Conservation (phyloP, 2,329 filamentous ascomycete genomes). For the Xylariaceae sp. region DNA sequence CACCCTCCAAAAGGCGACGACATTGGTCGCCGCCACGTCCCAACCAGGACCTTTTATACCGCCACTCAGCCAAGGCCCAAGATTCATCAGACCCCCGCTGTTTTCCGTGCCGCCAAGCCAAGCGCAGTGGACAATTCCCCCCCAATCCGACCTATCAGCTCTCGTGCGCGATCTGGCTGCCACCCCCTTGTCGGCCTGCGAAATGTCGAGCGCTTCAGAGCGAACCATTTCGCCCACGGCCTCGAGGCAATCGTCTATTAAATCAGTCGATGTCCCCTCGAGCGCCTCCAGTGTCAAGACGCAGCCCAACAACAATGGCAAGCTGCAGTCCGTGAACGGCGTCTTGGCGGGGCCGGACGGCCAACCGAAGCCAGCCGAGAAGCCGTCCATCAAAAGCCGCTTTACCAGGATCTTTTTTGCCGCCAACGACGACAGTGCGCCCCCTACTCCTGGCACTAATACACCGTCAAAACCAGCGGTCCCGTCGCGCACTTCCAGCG, state of each 20-base stretch:
- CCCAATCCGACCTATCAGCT: conserved; percentile 15
- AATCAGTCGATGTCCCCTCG: conserved; percentile 30
- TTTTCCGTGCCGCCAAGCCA: conserved; percentile 28
- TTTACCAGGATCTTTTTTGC: conserved; percentile 61
- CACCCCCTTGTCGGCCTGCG: conserved; percentile 3
- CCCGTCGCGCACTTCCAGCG: conserved; percentile 26
- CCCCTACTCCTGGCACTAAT: conserved; percentile 32
- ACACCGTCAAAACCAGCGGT: conserved; percentile 33
- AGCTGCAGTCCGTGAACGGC: conserved; percentile 27
- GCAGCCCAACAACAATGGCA: conserved; percentile 22
- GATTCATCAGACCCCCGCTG: conserved; percentile 15
- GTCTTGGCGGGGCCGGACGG: conserved; percentile 29
- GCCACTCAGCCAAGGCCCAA: conserved; percentile 15
- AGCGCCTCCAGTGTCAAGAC: conserved; percentile 29
- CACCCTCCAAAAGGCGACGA: conserved; percentile 31
- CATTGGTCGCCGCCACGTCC: conserved; percentile 29
- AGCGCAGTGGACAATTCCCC: conserved; percentile 10
- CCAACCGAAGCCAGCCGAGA: conserved; percentile 43
- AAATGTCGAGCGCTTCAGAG: conserved; percentile 33
- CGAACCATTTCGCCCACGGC: conserved; percentile 30
- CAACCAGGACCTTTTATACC: conserved; percentile 14
- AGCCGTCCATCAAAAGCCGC: conserved; percentile 56
- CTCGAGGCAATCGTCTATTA: conserved; percentile 33
- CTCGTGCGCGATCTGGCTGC: conserved; percentile 4
- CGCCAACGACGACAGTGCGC: conserved; percentile 41